Conservation (phyloP, 2,329 filamentous ascomycete genomes). For the Nothophoma quercina region DNA sequence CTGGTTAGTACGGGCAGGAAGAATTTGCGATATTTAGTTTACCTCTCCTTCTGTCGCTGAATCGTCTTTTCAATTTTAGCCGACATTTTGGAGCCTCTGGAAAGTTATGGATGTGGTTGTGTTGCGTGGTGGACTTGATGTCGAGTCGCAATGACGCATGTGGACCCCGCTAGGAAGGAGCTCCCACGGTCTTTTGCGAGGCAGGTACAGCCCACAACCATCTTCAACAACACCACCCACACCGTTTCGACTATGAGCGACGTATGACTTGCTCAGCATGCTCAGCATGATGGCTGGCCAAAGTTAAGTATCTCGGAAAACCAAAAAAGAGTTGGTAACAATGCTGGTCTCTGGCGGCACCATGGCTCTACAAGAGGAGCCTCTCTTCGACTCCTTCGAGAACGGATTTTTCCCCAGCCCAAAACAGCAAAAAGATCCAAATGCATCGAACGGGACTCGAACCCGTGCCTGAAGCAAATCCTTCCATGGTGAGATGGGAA, state of each 20-base stretch:
- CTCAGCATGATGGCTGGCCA: background rate
- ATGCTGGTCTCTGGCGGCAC: too few relatives aligned
- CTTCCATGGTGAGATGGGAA: slow-evolving; percentile 31
- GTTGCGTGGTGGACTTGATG: slow-evolving; percentile 3
- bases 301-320: background rate
- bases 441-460: slow-evolving; percentile 37
- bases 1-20: background rate
- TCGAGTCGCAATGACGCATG: slow-evolving; percentile 29
- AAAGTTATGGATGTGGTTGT: background rate
- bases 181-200: background rate
- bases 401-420: background rate
- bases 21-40: background rate
- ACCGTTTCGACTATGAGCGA: too few relatives aligned
- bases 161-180: slow-evolving; percentile 15
- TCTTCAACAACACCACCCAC: background rate
- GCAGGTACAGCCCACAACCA: background rate
- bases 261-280: background rate
- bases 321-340: background rate
- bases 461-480: slow-evolving; percentile 35
- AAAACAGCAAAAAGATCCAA: background rate
- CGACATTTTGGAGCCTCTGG: slow-evolving; percentile 24
- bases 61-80: slow-evolving; percentile 75
- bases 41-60: slow-evolving; percentile 80
- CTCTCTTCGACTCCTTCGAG: too few relatives aligned
- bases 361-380: too few relatives aligned